Conservation (phyloP, 176 grass and related monocot species). For the barley (Hordeum vulgare) region MorexV3_pseudomolecules_assembly NC_058518.1:5705269-5705768, state of each 20-base stretch:
- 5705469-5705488: conserved; percentile 24
- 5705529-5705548: neutral
- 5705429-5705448: neutral
- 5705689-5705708: conserved; percentile 34
- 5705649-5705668: conserved; percentile 38
- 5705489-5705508: conserved; percentile 18
- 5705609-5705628: conserved; percentile 30
- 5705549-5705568: neutral
- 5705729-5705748: neutral
- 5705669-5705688: conserved; percentile 46
- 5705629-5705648: conserved; percentile 42
- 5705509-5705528: conserved; percentile 18
- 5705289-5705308: no score
- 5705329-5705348: neutral
- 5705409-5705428: no score
- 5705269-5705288: fast-evolving
- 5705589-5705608: conserved; percentile 16
- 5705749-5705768: conserved; percentile 21
- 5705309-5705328: no score
- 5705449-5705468: neutral
- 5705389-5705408: no score
- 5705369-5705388: neutral
- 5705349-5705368: neutral
- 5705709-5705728: neutral
- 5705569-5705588: conserved; percentile 5